A percentile compares a stretch with the other conserved stretches of the same genome.
Evolutionary conservation across 1,284 basidiomycete species (phyloP).

Genomic region (Cutaneotrichosporon mucoides): DNA sequence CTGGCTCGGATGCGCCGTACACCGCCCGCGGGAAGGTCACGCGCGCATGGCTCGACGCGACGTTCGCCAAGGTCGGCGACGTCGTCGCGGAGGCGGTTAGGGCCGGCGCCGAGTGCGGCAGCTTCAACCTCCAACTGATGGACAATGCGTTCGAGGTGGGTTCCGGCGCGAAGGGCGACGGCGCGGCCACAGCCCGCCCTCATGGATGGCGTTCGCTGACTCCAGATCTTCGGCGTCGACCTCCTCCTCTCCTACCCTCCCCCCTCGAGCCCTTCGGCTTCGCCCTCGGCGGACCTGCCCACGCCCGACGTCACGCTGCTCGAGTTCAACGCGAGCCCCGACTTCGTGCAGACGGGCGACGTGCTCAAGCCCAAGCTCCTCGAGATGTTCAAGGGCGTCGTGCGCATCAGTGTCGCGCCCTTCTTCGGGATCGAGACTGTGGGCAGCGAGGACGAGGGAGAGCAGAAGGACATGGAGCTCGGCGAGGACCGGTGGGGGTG

Average conservation of each 20-base stretch:
- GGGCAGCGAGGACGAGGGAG: slow-evolving; percentile 9
- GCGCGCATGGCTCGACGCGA: slow-evolving; percentile 56
- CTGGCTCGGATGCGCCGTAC: not conserved
- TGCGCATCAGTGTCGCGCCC: slow-evolving; percentile 64
- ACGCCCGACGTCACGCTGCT: slow-evolving; percentile 64
- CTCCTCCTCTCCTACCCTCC: slow-evolving; percentile 66
- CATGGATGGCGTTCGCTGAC: not conserved
- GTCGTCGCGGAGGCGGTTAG: slow-evolving; percentile 76
- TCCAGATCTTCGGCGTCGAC: slow-evolving; percentile 76
- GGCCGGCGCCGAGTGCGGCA: slow-evolving; percentile 71
- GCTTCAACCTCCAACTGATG: slow-evolving; percentile 58
- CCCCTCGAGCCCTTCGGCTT: not conserved
- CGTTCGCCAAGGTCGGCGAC: slow-evolving; percentile 62
- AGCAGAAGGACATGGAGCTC: slow-evolving; percentile 22
- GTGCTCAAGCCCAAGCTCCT: slow-evolving; percentile 68
- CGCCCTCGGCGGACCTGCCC: slow-evolving; percentile 45
- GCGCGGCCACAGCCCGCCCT: no score
- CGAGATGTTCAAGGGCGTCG: slow-evolving; percentile 72
- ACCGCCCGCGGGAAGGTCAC: slow-evolving; percentile 36
- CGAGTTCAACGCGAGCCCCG: slow-evolving; percentile 93
- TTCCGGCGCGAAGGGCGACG: no score
- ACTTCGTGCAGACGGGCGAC: slow-evolving; percentile 89
- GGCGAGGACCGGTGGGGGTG: slow-evolving; percentile 43
- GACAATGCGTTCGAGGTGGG: slow-evolving; percentile 84
- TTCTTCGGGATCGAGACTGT: slow-evolving; percentile 47